Conservation (phyloP, 306 rosid genomes). For the Lathyrus sativus region DNA sequence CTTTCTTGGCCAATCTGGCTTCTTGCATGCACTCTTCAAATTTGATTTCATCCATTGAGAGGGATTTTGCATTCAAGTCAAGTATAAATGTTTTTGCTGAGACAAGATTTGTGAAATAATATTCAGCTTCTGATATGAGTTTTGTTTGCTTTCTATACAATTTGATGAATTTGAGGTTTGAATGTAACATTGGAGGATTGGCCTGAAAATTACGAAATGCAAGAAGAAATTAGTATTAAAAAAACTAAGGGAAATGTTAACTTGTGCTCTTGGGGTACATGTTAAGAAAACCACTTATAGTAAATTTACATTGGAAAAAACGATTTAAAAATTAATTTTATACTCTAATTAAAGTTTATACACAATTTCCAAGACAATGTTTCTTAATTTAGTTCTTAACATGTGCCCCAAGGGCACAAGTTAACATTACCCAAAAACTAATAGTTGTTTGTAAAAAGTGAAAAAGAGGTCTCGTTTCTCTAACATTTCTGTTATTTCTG, state of each 20-base stretch:
- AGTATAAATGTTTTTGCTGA: constrained; percentile 61
- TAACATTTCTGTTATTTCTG: no score
- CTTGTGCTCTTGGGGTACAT: no score
- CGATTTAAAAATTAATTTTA: no score
- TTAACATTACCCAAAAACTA: no score
- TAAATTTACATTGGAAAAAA: no score
- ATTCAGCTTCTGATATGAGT: constrained; percentile 71
- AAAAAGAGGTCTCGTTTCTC: no score
- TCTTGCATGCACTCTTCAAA: constrained; percentile 67
- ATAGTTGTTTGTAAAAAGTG: no score
- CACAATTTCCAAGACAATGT: no score
- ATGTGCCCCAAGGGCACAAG: no score
- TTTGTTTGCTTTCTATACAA: constrained; percentile 65
- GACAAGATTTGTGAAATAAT: constrained; percentile 71
- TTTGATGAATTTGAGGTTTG: constrained; percentile 70
- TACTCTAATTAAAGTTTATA: no score
- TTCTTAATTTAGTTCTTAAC: no score
- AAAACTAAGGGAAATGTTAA: background rate
- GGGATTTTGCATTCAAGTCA: constrained; percentile 64
- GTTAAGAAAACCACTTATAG: no score
- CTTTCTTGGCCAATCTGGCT: constrained; percentile 44
- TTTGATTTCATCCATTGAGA: constrained; percentile 55
- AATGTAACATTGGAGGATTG: constrained; percentile 74
- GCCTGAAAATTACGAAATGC: constrained; percentile 49
- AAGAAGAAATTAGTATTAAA: constrained; percentile 23